A percentile compares a stretch with the other conserved stretches of the same genome.
phyloP scores from a whole-genome alignment of 2,329 filamentous ascomycete species.

The Alternaria alternata region DNA sequence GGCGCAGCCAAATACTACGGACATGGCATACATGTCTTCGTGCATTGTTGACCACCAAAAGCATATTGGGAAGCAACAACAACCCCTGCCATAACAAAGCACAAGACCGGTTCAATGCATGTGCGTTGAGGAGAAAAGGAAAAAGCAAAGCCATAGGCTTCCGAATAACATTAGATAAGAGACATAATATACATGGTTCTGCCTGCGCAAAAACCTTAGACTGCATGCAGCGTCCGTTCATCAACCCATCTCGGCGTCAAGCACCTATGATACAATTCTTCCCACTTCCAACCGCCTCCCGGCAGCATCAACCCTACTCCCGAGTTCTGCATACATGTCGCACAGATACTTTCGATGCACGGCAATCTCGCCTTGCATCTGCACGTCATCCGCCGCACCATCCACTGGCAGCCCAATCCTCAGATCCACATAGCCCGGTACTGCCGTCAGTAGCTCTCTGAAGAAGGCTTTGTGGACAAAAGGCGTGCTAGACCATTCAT shows the following conservation, averaged over 20 bases:
- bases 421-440: constrained; percentile 29
- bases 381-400: constrained; percentile 15
- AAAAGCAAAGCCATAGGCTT: background rate
- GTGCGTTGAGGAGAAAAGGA: background rate
- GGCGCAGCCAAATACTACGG: background rate
- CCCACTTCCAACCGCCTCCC: constrained; percentile 2
- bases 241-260: background rate
- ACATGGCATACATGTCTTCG: background rate
- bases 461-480: constrained; percentile 44
- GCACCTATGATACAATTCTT: constrained; percentile 1
- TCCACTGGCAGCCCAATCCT: constrained; percentile 28
- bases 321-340: constrained; percentile 36
- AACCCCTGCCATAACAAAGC: background rate
- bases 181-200: background rate
- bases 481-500: constrained; percentile 30
- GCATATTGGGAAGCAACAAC: background rate
- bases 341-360: constrained; percentile 22
- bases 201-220: background rate
- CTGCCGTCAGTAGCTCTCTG: constrained; percentile 30
- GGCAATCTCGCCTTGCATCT: constrained; percentile 22
- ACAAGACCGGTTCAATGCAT: background rate
- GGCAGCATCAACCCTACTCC: background rate
- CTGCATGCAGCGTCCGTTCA: background rate
- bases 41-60: background rate
- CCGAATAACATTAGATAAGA: background rate